Evolutionary conservation across 768 basidiomycete species (phyloP).

Genomic region (Scleroderma citrinum): DNA sequence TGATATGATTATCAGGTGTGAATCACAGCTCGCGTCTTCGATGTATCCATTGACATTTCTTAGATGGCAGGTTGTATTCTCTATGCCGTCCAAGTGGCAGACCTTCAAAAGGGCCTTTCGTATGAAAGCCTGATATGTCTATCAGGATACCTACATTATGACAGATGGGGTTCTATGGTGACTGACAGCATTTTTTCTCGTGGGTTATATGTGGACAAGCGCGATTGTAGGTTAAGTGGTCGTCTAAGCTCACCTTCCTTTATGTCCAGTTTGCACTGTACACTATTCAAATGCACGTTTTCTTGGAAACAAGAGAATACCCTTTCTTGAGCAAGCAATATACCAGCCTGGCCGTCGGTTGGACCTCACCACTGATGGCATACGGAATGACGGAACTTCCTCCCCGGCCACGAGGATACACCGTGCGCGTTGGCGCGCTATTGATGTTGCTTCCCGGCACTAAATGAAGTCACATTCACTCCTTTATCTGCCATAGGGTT

Average conservation of each 20-base stretch:
- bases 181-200: constrained; percentile 14
- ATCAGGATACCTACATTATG: neutral
- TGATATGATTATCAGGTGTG: constrained; percentile 56
- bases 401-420: neutral
- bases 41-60: neutral
- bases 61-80: constrained; percentile 30
- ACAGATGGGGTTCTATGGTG: constrained; percentile 10
- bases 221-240: constrained; percentile 6
- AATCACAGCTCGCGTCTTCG: neutral
- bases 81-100: constrained; percentile 27
- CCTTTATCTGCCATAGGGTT: neutral
- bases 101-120: constrained; percentile 24
- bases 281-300: constrained; percentile 17
- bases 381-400: neutral
- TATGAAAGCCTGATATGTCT: constrained; percentile 18
- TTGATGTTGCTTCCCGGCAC: neutral
- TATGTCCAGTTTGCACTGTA: constrained; percentile 19
- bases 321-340: no score
- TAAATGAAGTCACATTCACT: neutral
- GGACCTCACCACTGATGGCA: neutral
- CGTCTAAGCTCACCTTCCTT: constrained; percentile 5
- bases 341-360: neutral
- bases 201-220: constrained; percentile 14
- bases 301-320: neutral
- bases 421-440: neutral